phyloP scores from a whole-genome alignment of 371 early-diverging fungal species.

The Dichotomocladium elegans region DNA sequence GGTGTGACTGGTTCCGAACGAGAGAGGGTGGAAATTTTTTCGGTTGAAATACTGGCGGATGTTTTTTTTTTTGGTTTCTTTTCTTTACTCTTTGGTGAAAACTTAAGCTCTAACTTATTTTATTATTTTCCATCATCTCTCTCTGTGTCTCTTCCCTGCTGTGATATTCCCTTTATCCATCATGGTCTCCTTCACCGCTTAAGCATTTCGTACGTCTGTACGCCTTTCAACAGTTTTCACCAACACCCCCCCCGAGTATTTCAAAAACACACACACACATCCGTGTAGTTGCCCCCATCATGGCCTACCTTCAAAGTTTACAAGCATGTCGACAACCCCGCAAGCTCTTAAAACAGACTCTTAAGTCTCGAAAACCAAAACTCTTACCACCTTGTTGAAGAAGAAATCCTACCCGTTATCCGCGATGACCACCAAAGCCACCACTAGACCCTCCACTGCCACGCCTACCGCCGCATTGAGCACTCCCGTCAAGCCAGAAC shows the following conservation, averaged over 20 bases:
- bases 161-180: constrained; percentile 7
- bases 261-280: constrained; percentile 1
- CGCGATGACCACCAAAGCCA: not conserved
- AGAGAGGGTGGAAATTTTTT: no score
- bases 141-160: not conserved
- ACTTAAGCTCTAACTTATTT: not conserved
- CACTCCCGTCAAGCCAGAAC: not conserved
- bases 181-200: constrained; percentile 21
- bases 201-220: constrained; percentile 15
- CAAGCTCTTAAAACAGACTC: constrained; percentile 15
- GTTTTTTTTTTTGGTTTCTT: no score
- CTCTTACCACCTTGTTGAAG: constrained; percentile 14
- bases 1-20: no score
- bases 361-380: constrained; percentile 16
- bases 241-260: constrained; percentile 1
- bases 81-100: not conserved
- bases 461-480: not conserved
- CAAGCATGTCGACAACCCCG: constrained; percentile 12
- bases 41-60: no score
- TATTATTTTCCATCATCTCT: not conserved
- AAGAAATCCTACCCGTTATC: not conserved
- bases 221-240: constrained; percentile 7
- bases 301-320: constrained; percentile 17
- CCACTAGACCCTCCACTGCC: not conserved
- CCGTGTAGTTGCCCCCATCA: constrained; percentile 13